phyloP scores from a whole-genome alignment of 1,139 yeast species.

The Debaryomyces sp. region DNA sequence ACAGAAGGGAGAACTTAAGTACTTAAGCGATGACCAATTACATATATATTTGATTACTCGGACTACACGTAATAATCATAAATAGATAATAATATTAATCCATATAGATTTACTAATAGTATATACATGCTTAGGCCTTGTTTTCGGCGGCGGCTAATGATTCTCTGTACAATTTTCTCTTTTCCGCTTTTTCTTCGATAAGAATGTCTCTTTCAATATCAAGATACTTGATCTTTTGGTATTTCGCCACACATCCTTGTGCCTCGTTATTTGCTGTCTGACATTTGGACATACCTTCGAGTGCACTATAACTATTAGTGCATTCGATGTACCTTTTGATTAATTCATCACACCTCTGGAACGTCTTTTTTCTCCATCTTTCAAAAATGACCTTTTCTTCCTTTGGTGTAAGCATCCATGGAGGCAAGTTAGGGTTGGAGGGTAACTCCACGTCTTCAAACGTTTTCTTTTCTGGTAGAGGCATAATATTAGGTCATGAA shows the following conservation, averaged over 20 bases:
- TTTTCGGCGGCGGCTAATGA: conserved; percentile 3
- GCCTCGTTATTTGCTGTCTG: conserved; percentile 34
- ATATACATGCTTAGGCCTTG: conserved; percentile 4
- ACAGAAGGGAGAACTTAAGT: background rate
- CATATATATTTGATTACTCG: background rate
- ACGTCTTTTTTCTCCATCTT: conserved; percentile 76
- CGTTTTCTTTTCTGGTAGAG: conserved; percentile 30
- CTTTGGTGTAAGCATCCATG: conserved; percentile 83
- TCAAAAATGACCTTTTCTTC: conserved; percentile 83
- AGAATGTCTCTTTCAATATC: conserved; percentile 71
- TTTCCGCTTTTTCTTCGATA: conserved; percentile 56
- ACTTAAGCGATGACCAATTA: background rate
- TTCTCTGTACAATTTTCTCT: conserved; percentile 21
- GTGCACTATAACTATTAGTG: conserved; percentile 47
- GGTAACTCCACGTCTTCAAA: conserved; percentile 46
- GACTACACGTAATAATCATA: background rate
- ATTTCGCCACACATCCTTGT: conserved; percentile 61
- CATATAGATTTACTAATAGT: background rate
- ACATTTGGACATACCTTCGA: conserved; percentile 64
- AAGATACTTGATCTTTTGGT: conserved; percentile 67
- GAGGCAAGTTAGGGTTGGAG: conserved; percentile 58
- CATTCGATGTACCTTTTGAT: conserved; percentile 54
- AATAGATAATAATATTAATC: background rate
- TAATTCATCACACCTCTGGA: conserved; percentile 67
- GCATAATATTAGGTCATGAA: conserved; percentile 12